Conservation (phyloP, 1,284 basidiomycete species). For the Meira nashicola region DNA sequence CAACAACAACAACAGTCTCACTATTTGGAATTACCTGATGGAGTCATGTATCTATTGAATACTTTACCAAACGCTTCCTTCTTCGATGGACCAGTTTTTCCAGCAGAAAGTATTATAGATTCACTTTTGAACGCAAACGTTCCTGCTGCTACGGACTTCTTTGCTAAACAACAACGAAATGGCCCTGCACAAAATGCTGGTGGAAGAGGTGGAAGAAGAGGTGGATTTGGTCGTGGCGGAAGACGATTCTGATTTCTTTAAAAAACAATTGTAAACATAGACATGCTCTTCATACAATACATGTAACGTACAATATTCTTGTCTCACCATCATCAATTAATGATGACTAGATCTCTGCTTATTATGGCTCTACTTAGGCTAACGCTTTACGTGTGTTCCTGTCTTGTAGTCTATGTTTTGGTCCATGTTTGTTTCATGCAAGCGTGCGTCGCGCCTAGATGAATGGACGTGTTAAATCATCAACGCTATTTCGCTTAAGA, state of each 20-base stretch:
- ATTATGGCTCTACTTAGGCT: no score
- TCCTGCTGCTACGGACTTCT: slow-evolving; percentile 12
- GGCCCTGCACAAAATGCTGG: not conserved
- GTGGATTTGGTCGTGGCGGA: not conserved
- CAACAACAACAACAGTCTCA: slow-evolving; percentile 14
- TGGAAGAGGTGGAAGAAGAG: not conserved
- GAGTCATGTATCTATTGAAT: slow-evolving; percentile 34
- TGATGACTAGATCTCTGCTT: no score
- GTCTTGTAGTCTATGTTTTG: no score
- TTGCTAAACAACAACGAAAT: not conserved
- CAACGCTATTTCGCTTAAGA: no score
- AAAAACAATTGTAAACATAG: no score
- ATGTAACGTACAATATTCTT: no score
- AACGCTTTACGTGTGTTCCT: no score
- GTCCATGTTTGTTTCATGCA: no score
- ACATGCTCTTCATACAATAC: no score
- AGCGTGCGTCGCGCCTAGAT: no score
- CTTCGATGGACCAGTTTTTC: slow-evolving; percentile 35
- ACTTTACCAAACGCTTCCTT: slow-evolving; percentile 24
- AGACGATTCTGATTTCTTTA: not conserved
- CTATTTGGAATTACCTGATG: slow-evolving; percentile 27
- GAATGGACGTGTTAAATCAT: no score
- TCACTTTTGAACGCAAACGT: slow-evolving; percentile 29
- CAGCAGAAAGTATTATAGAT: slow-evolving; percentile 36
- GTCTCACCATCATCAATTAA: no score